A percentile compares a stretch with the other conserved stretches of the same genome.
These are phyloP conservation scores for Eucalyptus curtisii DNA, from an alignment of 345 rosid genomes.

Conservation along the genomic window DNA sequence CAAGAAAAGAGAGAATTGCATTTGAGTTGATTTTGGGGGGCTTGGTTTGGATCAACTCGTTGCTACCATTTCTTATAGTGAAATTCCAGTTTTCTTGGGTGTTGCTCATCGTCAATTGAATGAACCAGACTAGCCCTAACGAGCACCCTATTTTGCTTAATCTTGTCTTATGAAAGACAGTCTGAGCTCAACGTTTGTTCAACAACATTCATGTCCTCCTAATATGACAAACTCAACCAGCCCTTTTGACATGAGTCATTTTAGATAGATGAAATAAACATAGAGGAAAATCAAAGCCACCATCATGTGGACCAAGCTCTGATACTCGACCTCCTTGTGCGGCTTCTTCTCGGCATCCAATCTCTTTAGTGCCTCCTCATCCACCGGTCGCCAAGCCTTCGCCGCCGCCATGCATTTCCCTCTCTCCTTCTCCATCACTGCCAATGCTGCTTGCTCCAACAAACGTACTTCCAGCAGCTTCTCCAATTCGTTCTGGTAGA, in stretches of 20 bases:
- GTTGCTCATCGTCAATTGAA: background rate
- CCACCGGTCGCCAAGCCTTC: background rate
- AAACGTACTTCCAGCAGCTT: conserved; percentile 7
- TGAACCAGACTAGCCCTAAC: background rate
- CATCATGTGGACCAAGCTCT: conserved; percentile 20
- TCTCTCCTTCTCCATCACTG: conserved; percentile 30
- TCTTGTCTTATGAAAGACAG: background rate
- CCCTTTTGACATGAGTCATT: background rate
- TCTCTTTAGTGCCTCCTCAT: conserved; percentile 4
- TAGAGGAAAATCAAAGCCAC: conserved; percentile 13
- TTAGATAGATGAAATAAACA: conserved; percentile 1
- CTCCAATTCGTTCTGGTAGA: conserved; percentile 43
- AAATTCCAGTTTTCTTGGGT: background rate
- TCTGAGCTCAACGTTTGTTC: background rate
- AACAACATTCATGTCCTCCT: background rate
- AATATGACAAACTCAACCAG: background rate
- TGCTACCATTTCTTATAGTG: background rate
- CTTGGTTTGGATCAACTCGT: background rate
- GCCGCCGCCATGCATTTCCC: conserved; percentile 8
- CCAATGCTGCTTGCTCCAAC: conserved; percentile 18
- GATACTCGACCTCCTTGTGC: conserved; percentile 1
- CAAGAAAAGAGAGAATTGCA: background rate
- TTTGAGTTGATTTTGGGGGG: background rate
- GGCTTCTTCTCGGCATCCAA: conserved; percentile 6
- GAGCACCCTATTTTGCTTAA: background rate